Base-by-base conservation (phyloP, 1,284 basidiomycete species). In the Trametes pubescens region DNA sequence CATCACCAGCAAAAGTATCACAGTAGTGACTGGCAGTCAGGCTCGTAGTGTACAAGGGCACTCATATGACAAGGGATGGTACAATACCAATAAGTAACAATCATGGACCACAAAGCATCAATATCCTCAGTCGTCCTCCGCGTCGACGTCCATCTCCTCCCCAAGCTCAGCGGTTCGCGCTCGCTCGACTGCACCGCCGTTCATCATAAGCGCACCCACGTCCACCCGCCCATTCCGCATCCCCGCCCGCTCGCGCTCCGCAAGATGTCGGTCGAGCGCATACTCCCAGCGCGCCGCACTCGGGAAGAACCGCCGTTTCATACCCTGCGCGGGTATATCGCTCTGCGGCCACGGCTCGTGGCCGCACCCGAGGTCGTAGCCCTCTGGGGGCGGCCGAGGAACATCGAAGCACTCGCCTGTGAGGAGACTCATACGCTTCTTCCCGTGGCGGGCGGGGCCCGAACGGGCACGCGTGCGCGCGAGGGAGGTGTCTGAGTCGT, bases 391-490 rank as follows among this genome's bases (percentile, higher is more conserved):
- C 43, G 72, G 59, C 46, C 69, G 71, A 14, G 83, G 81, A 0
- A 81, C 77, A 35, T 87, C 84, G 61, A 83, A 78, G 66, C 82
- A 84, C 54, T 84, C 81, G 60, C 85, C 85, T 14, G 86, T 87
- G 55, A 89, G 65, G 57, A 91, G 81, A 67, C 88, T 90, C 87
- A 91, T 91, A 55, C 86, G 83, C 66, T 85, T 86, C 66, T 80
- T 81, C 21, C 72, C 72, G 14, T 60, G 61, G 29, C 72, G 70
- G 26, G 66, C 44, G 51, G n/a, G 64, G 38, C 67, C 69, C 40
- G 73, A 68, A 9, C 66, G 44, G 35, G 70, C 65, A 32, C 56
- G 56, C 2, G 76, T 75, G 26, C 74, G 73, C 66, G 76, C 76
- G 44, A 78, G 75, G 0, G 79, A 75, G 2, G 77, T 77, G 29